Percentiles rank a stretch among this genome's conserved stretches.
Evolutionary conservation across 345 rosid genomes (phyloP).

Genomic region (Iberis pinnata): DNA sequence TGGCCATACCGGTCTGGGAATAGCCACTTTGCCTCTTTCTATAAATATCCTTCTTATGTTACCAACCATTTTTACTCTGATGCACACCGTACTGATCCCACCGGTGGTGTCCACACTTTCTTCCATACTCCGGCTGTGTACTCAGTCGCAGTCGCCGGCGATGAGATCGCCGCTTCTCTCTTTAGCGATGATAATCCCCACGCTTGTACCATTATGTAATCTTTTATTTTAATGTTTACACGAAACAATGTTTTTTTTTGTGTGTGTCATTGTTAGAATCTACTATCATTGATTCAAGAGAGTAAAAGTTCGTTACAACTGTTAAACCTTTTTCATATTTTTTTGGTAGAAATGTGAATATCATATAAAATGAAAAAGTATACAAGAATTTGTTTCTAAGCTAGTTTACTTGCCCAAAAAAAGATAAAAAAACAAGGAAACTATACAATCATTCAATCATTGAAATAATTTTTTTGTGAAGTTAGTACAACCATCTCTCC

Average conservation of each 20-base stretch:
- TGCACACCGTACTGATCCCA: conserved; percentile 36
- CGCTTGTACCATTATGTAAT: conserved; percentile 73
- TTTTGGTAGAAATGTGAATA: too few relatives aligned
- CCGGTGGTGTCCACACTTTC: conserved; percentile 50
- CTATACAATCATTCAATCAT: too few relatives aligned
- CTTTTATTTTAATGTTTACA: not conserved
- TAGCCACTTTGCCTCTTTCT: conserved; percentile 69
- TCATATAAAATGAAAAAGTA: too few relatives aligned
- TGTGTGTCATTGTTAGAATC: conserved; percentile 2
- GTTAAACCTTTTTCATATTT: too few relatives aligned
- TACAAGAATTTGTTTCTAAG: too few relatives aligned
- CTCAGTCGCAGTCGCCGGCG: conserved; percentile 76
- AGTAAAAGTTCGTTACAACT: too few relatives aligned
- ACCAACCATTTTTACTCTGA: conserved; percentile 69
- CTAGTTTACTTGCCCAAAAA: too few relatives aligned
- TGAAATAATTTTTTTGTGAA: too few relatives aligned
- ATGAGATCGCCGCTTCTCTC: conserved; percentile 71
- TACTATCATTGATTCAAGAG: not conserved
- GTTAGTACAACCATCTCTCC: too few relatives aligned
- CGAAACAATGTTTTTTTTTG: conserved; percentile 2
- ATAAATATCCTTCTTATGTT: conserved; percentile 65
- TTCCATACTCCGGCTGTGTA: conserved; percentile 75
- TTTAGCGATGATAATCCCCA: conserved; percentile 91
- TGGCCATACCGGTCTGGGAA: conserved; percentile 81
- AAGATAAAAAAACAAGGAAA: too few relatives aligned